phyloP scores from a whole-genome alignment of 805 yeast species.

The Zygoascus bituminiphila region DNA sequence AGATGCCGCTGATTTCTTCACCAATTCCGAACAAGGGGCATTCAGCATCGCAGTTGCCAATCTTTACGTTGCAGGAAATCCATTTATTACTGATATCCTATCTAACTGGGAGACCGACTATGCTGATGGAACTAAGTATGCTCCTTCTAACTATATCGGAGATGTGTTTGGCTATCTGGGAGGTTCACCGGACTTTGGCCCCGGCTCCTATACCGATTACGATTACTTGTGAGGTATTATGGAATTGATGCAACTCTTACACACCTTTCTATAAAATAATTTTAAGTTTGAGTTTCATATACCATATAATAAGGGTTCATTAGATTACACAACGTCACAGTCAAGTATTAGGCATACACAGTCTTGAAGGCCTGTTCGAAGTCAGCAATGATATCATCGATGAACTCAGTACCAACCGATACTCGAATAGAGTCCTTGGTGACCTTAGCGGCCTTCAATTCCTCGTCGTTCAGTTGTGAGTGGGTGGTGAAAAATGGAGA shows the following conservation, averaged over 20 bases:
- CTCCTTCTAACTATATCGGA: constrained; percentile 50
- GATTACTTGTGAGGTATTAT: neutral
- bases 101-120: constrained; percentile 32
- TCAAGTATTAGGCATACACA: constrained; percentile 35
- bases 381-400: constrained; percentile 85
- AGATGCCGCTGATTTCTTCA: constrained; percentile 43
- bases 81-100: constrained; percentile 46
- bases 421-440: constrained; percentile 82
- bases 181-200: constrained; percentile 33
- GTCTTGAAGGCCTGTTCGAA: constrained; percentile 75
- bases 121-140: constrained; percentile 14
- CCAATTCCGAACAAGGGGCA: constrained; percentile 45
- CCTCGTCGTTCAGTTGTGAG: constrained; percentile 78
- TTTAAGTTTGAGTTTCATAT: no score
- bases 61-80: constrained; percentile 45
- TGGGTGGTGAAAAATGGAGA: constrained; percentile 96
- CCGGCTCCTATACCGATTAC: constrained; percentile 3
- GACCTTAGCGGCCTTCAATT: constrained; percentile 78
- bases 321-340: no score
- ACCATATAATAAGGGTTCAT: neutral
- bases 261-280: no score
- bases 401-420: constrained; percentile 83
- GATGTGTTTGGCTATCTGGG: constrained; percentile 52
- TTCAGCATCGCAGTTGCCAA: constrained; percentile 40
- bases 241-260: no score